Base-by-base conservation (phyloP, 2,329 filamentous ascomycete species). In the Sclerotinia borealis region DNA sequence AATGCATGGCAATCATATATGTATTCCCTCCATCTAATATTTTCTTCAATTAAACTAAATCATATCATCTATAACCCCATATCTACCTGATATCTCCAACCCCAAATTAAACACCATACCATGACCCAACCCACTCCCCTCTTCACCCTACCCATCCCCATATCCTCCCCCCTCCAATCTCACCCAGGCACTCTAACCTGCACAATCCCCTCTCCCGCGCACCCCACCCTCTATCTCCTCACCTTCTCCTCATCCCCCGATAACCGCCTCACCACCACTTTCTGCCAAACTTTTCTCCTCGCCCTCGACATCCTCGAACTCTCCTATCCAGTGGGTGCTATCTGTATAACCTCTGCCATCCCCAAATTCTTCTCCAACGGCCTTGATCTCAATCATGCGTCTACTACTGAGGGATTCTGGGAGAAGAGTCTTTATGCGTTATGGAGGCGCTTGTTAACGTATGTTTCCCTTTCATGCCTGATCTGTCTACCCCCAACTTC, bases 341-440 rank as follows among this genome's bases (percentile, higher is more conserved):
- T 95, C 17, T 79, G 93, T 64, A 93, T 90, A 6, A 93, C 90
- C 0, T 90, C 86, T 48, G 84, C 81, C 54, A 89, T 93, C 64
- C 74, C 79, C 59, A 95, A 95, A 73, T 93, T 93, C 80, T 95
- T 89, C 78, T 88, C 83, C 75, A 93, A 93, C 76, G 91, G 91
- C 0, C 81, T 95, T n/a, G 89, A 95, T 74, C 82, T 93, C 17
- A 80, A 85, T 45, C 83, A 90, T 72, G 88, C 86, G n/a, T 72
- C 80, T 39, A 75, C 77, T 36, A 84, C 83, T 0, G 80, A 84
- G 1, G 80, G 80, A 3, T 93, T 89, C 78, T 85, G 85, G 70
- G 77, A 83, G 1, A 74, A 80, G 15, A 79, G 80, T 58, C 76
- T 92, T 13, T 92, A 86, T 76, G 78, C 79, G 17, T 74, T 93